Base-by-base conservation (phyloP, 306 rosid genomes). In the Prinsepia uniflora region DNA sequence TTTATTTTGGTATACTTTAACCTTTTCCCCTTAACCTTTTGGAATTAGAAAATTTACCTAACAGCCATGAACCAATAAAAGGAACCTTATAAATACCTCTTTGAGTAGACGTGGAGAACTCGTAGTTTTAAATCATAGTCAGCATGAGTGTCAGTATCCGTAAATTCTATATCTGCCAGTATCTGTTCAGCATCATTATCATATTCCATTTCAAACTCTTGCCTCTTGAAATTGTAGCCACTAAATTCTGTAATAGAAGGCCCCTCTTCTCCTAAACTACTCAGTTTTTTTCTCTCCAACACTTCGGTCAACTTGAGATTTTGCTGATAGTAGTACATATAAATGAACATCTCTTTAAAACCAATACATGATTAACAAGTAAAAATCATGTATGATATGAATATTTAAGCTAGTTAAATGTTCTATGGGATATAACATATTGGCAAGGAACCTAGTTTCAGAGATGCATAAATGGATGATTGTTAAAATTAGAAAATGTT, bases 141-240 rank as follows among this genome's bases (percentile, higher is more conserved):
- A 71, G 82, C 79, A 63, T 74, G 80, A 58, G 88, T 77, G 74
- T 90, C 98, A 22, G 87, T 68, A 78, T 86, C 92, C 68, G 79
- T 86, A 75, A 88, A 92, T 76, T 88, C 96, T 96, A 92, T 92
- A 76, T 92, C 96, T 30, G 98, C 98, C 61, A 92, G 81, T 71
- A 90, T 71, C 76, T 83, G 96, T 80, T 92, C 96, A 63, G 98
- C 96, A 70, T 92, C 96, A 52, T 92, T 90, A 75, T 90, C 96
- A 30, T 92, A 92, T 79, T 92, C 98, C 73, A 86, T 67, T 66
- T 92, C 96, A 63, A 92, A 92, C 76, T 92, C 98, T 76, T 83
- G 89, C 73, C 96, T 82, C 91, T 88, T 89, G 80, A 68, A 79
- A 81, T 84, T 92, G 75, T 90, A 92, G 75, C 98, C 96, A 78